phyloP scores from a whole-genome alignment of 108 stramenopile species.

The Nannochloropsis gaditana region DNA sequence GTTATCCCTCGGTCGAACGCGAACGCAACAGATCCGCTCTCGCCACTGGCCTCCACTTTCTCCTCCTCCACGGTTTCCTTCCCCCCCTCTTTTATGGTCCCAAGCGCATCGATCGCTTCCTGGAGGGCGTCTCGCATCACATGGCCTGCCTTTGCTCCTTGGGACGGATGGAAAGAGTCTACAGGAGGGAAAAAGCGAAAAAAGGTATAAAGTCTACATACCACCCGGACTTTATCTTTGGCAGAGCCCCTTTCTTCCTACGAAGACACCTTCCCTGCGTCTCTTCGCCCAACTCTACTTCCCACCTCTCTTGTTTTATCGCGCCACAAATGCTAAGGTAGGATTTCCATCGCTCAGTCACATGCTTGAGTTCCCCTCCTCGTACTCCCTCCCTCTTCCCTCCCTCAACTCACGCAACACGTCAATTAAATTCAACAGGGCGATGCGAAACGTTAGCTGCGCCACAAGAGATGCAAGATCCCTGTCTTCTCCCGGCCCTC shows the following conservation, averaged over 20 bases:
- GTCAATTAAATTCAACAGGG: neutral
- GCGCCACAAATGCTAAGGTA: too few species aligned
- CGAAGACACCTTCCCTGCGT: too few species aligned
- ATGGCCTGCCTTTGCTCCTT: neutral
- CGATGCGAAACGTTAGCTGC: neutral
- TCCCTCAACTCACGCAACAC: neutral
- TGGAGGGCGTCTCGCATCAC: neutral
- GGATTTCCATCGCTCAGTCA: neutral
- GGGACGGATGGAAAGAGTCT: neutral
- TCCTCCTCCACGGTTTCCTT: neutral
- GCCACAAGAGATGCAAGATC: neutral
- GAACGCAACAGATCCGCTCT: neutral
- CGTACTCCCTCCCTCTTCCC: neutral
- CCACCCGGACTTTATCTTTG: too few species aligned
- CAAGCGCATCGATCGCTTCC: neutral
- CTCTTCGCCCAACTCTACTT: too few species aligned
- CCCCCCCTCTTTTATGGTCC: neutral
- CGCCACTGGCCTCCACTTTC: neutral
- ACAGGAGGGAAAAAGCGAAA: too few species aligned
- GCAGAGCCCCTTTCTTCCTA: too few species aligned
- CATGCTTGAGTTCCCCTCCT: neutral
- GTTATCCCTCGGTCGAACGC: neutral
- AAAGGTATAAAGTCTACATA: too few species aligned
- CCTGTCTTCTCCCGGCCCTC: neutral
- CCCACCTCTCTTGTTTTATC: too few species aligned